Conservation (phyloP, 1,139 yeast genomes). For the Debaryomycetaceae sp. region DNA sequence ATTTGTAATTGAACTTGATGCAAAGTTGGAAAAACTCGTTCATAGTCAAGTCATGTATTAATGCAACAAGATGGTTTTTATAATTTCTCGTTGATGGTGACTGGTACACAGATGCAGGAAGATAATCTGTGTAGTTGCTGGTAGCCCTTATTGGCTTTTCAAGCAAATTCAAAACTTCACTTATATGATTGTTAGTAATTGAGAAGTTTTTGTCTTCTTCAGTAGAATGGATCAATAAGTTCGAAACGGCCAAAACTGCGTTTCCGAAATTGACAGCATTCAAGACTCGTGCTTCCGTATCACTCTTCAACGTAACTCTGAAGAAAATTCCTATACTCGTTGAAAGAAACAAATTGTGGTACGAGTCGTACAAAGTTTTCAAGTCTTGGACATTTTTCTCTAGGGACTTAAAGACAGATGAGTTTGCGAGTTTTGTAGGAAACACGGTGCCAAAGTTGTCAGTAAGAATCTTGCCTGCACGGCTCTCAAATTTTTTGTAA, state of each 20-base stretch:
- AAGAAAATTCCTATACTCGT: conserved; percentile 45
- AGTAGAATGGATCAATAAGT: conserved; percentile 56
- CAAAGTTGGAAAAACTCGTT: conserved; percentile 64
- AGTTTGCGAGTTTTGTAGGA: neutral
- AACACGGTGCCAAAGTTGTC: neutral
- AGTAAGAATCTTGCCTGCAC: neutral
- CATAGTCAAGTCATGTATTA: conserved; percentile 61
- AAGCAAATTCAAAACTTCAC: conserved; percentile 55
- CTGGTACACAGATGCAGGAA: conserved; percentile 47
- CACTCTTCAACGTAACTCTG: conserved; percentile 47
- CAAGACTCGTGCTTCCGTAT: conserved; percentile 57
- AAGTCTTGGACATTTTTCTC: neutral
- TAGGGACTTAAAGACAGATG: neutral
- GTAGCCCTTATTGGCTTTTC: conserved; percentile 55
- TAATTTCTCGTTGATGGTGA: conserved; percentile 23
- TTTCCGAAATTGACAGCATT: conserved; percentile 61
- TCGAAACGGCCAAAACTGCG: conserved; percentile 59
- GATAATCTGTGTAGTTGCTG: conserved; percentile 33
- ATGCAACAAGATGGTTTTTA: conserved; percentile 42
- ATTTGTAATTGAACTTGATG: conserved; percentile 55
- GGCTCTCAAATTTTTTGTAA: neutral
- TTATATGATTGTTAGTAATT: conserved; percentile 49
- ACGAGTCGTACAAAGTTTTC: conserved; percentile 2
- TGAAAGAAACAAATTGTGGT: conserved; percentile 18
- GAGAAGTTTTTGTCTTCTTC: conserved; percentile 60